These are phyloP conservation scores for Ascobolus immersus DNA, from an alignment of 495 filamentous ascomycete species.

Conservation along the genomic window DNA sequence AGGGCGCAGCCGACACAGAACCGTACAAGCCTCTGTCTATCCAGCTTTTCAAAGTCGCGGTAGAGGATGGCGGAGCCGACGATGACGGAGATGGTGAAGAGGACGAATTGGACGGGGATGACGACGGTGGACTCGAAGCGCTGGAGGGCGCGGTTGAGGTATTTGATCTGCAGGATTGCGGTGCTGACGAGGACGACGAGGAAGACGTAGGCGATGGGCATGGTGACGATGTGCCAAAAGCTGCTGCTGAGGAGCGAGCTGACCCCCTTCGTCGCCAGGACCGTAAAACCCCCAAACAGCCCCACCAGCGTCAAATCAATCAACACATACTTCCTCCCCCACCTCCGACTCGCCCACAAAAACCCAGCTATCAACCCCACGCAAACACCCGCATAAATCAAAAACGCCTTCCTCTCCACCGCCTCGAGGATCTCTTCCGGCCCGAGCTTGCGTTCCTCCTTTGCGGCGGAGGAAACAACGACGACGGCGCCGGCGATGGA, in stretches of 20 bases:
- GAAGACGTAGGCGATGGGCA: conserved; percentile 71
- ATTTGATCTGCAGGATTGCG: conserved; percentile 83
- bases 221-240: conserved; percentile 63
- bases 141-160: conserved; percentile 81
- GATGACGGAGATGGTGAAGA: conserved; percentile 89
- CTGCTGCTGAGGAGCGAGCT: conserved; percentile 80
- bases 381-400: conserved; percentile 64
- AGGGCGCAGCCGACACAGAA: conserved; percentile 72
- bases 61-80: conserved; percentile 80
- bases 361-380: conserved; percentile 41
- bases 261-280: conserved; percentile 83
- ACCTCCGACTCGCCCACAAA: conserved; percentile 57
- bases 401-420: conserved; percentile 73
- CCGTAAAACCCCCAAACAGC: conserved; percentile 84
- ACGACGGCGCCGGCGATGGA: conserved; percentile 70
- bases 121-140: conserved; percentile 92
- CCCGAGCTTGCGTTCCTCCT: conserved; percentile 68
- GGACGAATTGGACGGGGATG: conserved; percentile 87
- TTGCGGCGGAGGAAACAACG: conserved; percentile 77
- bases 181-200: conserved; percentile 51
- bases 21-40: conserved; percentile 39
- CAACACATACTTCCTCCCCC: conserved; percentile 60
- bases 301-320: conserved; percentile 85
- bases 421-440: conserved; percentile 73
- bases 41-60: conserved; percentile 69